Percentiles rank a stretch among this genome's conserved stretches.
These are phyloP conservation scores for Trichosanthes truncata DNA, from an alignment of 306 rosid genomes.

Conservation along the genomic window DNA sequence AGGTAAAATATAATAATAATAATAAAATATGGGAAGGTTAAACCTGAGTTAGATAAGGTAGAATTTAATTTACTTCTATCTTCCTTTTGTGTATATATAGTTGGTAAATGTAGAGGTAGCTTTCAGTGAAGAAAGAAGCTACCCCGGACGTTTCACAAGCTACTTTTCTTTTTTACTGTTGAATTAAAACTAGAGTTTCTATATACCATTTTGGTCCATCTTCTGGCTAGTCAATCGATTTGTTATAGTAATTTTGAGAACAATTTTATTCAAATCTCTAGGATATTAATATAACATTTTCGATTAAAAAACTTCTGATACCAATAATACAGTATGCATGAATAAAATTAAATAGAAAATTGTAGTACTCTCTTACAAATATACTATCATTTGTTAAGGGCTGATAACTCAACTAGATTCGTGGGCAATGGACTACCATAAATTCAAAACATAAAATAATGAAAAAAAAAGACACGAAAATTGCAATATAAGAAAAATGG, in stretches of 20 bases:
- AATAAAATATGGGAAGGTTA: no score
- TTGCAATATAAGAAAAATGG: neutral
- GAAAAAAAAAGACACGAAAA: neutral
- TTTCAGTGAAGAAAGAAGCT: no score
- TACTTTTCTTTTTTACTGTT: neutral
- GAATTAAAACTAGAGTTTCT: no score
- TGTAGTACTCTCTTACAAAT: neutral
- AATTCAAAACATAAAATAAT: neutral
- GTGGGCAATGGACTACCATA: neutral
- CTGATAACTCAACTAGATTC: neutral
- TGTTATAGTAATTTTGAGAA: neutral
- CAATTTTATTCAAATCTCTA: neutral
- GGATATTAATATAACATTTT: neutral
- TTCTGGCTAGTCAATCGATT: neutral
- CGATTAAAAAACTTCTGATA: neutral
- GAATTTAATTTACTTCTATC: no score
- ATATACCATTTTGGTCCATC: no score
- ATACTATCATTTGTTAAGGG: neutral
- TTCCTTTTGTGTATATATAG: no score
- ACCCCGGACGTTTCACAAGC: neutral
- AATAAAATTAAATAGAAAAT: neutral
- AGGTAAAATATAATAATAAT: no score
- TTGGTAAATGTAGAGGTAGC: no score
- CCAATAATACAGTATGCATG: neutral
- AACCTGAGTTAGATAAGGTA: no score